Base-by-base conservation (phyloP, 768 basidiomycete genomes). In the Suillus paluster region DNA sequence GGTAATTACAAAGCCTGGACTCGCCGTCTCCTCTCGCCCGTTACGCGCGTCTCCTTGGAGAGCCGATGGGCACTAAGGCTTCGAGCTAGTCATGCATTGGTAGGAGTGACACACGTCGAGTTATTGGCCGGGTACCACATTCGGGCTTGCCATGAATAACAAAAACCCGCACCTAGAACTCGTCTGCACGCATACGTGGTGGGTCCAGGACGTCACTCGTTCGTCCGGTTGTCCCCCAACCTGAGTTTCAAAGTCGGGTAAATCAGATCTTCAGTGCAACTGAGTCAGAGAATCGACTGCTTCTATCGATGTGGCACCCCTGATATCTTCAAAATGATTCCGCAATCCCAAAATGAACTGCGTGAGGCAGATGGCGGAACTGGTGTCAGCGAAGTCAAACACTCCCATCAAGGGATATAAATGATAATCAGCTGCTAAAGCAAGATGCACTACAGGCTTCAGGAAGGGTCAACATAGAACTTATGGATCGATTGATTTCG, bases 331-430 rank as follows among this genome's bases (percentile, higher is more conserved):
- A 23, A 25, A 54, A 38, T 54, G 53, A 36, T 21, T 54, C 21
- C 53, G 53, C 53, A 54, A 38, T 21, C 53, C 23, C 21, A 54
- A 54, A 54, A 54, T 5, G 21, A 54, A 54, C 38, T 54, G 53
- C 4, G 34, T 34, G 6, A 54, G n/a, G 21, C 21, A 36, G 53
- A 54, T 54, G 9, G 53, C 4, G 23, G 53, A 54, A 38, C 4
- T 5, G 15, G 53, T 17, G 15, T 54, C 23, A 25, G 36, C 21
- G 53, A 54, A 54, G 9, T 54, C 36, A 54, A 54, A 38, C 15
- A 54, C 53, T 4, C 53, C 53, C 23, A 54, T 54, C 34, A 36
- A 54, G 2, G 53, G 15, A 36, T 38, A 34, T 54, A 6, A 5
- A 15, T 4, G 12, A 4, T 21, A 1, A 5, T n/a, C 52, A 5